A percentile compares a stretch with the other conserved stretches of the same genome.
Conservation (phyloP, 2,329 filamentous ascomycete species). For the Apiospora sp. region DNA sequence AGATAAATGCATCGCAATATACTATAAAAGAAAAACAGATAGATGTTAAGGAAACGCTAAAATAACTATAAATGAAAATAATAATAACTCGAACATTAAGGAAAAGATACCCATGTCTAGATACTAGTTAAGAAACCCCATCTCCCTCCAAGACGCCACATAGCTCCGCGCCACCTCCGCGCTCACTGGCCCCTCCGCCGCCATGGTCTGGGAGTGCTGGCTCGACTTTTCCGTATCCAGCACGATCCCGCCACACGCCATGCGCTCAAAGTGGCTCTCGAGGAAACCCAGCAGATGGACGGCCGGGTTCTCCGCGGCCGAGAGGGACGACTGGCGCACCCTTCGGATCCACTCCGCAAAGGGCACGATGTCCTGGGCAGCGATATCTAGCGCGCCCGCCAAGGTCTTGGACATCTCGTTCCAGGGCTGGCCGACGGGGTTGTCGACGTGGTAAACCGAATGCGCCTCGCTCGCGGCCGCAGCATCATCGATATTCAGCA, state of each 20-base stretch:
- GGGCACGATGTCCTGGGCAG: conserved; percentile 32
- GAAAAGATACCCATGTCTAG: too few species aligned
- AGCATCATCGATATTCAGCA: too few species aligned
- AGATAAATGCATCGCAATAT: too few species aligned
- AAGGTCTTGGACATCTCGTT: conserved; percentile 33
- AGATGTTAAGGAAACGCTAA: too few species aligned
- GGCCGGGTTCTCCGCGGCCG: conserved; percentile 38
- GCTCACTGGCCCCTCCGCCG: conserved; percentile 33
- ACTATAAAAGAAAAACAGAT: too few species aligned
- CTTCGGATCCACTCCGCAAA: conserved; percentile 40
- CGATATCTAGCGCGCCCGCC: conserved; percentile 35
- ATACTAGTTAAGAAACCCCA: conserved; percentile 31
- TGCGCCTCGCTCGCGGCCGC: not conserved
- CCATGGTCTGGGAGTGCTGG: conserved; percentile 37
- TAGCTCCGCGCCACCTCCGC: conserved; percentile 32
- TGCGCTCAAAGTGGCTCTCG: conserved; percentile 39
- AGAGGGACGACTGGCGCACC: conserved; percentile 34
- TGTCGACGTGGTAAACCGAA: conserved; percentile 34
- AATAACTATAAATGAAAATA: too few species aligned
- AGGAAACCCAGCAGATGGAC: conserved; percentile 40
- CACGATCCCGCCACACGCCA: conserved; percentile 42
- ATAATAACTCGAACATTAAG: not conserved
- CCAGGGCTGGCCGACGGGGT: conserved; percentile 38
- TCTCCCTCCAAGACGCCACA: conserved; percentile 37
- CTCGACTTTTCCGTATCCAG: conserved; percentile 36